A percentile compares a stretch with the other conserved stretches of the same genome.
These are phyloP conservation scores for Debaryomyces udenii DNA, from an alignment of 1,139 yeast species.

Conservation along the genomic window DNA sequence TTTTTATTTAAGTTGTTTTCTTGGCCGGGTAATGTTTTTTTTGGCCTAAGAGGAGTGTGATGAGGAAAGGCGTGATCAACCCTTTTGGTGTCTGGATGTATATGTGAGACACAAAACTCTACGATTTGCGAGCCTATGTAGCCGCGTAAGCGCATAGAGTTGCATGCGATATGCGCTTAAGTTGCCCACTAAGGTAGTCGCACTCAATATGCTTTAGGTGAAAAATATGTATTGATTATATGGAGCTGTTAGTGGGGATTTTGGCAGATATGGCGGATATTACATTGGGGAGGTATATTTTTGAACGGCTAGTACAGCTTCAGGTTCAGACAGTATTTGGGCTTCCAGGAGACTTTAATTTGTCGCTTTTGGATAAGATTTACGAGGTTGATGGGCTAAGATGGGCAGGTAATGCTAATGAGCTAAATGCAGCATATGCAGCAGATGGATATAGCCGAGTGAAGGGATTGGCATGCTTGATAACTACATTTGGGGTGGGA, in stretches of 20 bases:
- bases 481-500: conserved; percentile 48
- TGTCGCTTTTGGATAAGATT: conserved; percentile 38
- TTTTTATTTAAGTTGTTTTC: conserved; percentile 14
- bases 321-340: conserved; percentile 45
- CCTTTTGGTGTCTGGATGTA: too few relatives aligned
- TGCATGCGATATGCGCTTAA: neutral
- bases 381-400: conserved; percentile 40
- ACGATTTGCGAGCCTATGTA: neutral
- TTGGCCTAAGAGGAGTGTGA: conserved; percentile 4
- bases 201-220: too few relatives aligned
- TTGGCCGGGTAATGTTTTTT: conserved; percentile 17
- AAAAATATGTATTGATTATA: neutral
- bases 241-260: too few relatives aligned
- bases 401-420: conserved; percentile 50
- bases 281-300: conserved; percentile 45
- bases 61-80: neutral
- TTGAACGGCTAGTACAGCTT: conserved; percentile 46
- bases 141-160: neutral
- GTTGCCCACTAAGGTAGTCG: neutral
- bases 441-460: conserved; percentile 47
- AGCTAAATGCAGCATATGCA: conserved; percentile 46
- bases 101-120: too few relatives aligned
- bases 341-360: conserved; percentile 46
- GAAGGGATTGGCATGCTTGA: conserved; percentile 39
- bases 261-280: conserved; percentile 33